Evolutionary conservation across 1,284 basidiomycete genomes (phyloP).

Genomic region (Cryptococcus sp.): DNA sequence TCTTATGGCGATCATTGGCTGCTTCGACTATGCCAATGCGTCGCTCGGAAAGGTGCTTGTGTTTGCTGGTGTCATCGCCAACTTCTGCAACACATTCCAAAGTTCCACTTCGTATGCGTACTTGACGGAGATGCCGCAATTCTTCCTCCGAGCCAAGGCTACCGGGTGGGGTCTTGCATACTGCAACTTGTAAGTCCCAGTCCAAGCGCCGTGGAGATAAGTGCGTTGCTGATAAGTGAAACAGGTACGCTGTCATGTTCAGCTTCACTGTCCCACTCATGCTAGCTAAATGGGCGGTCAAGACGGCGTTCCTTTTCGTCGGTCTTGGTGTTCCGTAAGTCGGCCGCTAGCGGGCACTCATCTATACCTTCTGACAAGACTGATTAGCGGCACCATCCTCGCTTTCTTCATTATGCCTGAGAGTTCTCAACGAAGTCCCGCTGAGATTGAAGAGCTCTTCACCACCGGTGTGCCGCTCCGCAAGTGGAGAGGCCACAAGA

Average conservation of each 20-base stretch:
- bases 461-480: constrained; percentile 19
- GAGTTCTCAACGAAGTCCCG: constrained; percentile 17
- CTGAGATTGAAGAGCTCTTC: constrained; percentile 34
- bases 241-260: constrained; percentile 27
- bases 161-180: constrained; percentile 30
- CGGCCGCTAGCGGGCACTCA: not conserved
- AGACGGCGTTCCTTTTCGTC: constrained; percentile 29
- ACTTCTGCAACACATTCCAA: constrained; percentile 33
- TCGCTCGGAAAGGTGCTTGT: constrained; percentile 26
- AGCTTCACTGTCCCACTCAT: constrained; percentile 32
- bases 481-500: constrained; percentile 29
- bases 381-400: constrained; percentile 21
- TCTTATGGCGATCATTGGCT: constrained; percentile 31
- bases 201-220: not conserved
- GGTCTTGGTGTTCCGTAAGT: constrained; percentile 28
- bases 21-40: constrained; percentile 23
- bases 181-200: constrained; percentile 26
- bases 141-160: constrained; percentile 20
- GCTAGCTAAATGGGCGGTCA: constrained; percentile 28
- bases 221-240: not conserved
- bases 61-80: constrained; percentile 27
- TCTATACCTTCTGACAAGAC: not conserved
- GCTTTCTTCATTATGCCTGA: constrained; percentile 30
- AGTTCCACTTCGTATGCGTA: constrained; percentile 28
- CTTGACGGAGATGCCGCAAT: constrained; percentile 29